Evolutionary conservation across 164 flowering plant genomes (phyloP).

Genomic region (Nymphaea colorata): DNA sequence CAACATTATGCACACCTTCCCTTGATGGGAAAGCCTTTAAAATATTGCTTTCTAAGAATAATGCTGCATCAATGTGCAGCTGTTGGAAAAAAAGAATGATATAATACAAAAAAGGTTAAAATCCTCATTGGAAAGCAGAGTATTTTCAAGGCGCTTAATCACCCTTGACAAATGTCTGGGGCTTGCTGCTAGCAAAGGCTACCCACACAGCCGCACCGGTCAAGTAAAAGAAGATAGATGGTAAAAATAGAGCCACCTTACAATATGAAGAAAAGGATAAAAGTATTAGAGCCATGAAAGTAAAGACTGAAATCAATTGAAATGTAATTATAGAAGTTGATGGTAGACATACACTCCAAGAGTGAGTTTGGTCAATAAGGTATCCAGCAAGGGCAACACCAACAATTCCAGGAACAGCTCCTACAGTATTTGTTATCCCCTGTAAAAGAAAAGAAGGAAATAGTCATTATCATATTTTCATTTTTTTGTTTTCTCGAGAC

Average conservation of each 20-base stretch:
- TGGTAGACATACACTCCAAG: conserved; percentile 82
- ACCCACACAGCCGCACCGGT: conserved; percentile 88
- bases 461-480: background rate
- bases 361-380: conserved; percentile 90
- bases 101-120: too few relatives aligned
- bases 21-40: too few relatives aligned
- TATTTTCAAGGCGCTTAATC: conserved; percentile 19
- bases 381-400: conserved; percentile 93
- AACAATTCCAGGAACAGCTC: conserved; percentile 91
- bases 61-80: too few relatives aligned
- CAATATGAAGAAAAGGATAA: conserved; percentile 3
- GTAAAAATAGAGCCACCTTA: conserved; percentile 79
- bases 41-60: too few relatives aligned
- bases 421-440: conserved; percentile 98
- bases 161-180: conserved; percentile 54
- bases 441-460: conserved; percentile 11
- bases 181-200: conserved; percentile 84
- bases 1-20: too few relatives aligned
- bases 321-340: background rate
- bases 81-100: background rate
- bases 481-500: background rate
- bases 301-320: background rate
- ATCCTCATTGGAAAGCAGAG: background rate
- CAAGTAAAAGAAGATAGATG: conserved; percentile 96
- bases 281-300: background rate